Percentiles rank a stretch among this genome's conserved stretches.
Evolutionary conservation across 106 monocot genomes (phyloP).

Genomic region (Allium cepa): DNA sequence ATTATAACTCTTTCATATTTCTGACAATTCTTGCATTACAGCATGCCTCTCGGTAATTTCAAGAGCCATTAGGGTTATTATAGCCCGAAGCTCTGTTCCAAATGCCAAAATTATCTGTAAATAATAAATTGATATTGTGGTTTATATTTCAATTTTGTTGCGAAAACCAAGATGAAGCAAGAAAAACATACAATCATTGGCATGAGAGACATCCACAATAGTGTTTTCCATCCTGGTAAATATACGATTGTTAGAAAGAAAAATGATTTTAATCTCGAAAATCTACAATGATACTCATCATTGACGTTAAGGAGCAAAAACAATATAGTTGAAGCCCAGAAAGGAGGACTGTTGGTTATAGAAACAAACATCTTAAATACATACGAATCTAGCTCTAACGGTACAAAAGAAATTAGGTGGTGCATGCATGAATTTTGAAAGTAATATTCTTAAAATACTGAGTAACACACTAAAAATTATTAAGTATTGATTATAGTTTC

Average conservation of each 20-base stretch:
- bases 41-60: conserved; percentile 13
- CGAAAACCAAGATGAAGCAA: too few relatives aligned
- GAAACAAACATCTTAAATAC: background rate
- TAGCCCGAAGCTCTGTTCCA: conserved; percentile 13
- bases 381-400: background rate
- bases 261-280: too few relatives aligned
- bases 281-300: conserved; percentile 24
- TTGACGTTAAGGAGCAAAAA: conserved; percentile 62
- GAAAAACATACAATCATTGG: conserved; percentile 56
- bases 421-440: too few relatives aligned
- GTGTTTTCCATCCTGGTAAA: conserved; percentile 46
- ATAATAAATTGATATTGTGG: background rate
- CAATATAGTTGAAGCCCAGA: conserved; percentile 64
- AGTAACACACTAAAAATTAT: too few relatives aligned
- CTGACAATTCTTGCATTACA: conserved; percentile 11
- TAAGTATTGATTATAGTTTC: too few relatives aligned
- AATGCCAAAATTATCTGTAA: conserved; percentile 8
- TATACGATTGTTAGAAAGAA: background rate
- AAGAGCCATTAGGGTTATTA: conserved; percentile 11
- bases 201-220: conserved; percentile 58
- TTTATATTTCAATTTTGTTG: too few relatives aligned
- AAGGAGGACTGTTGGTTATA: conserved; percentile 31
- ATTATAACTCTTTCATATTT: too few relatives aligned
- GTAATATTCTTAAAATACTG: too few relatives aligned
- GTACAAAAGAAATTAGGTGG: background rate